Evolutionary conservation across 371 early-diverging fungal species (phyloP).

Genomic region (Cokeromyces recurvatus): DNA sequence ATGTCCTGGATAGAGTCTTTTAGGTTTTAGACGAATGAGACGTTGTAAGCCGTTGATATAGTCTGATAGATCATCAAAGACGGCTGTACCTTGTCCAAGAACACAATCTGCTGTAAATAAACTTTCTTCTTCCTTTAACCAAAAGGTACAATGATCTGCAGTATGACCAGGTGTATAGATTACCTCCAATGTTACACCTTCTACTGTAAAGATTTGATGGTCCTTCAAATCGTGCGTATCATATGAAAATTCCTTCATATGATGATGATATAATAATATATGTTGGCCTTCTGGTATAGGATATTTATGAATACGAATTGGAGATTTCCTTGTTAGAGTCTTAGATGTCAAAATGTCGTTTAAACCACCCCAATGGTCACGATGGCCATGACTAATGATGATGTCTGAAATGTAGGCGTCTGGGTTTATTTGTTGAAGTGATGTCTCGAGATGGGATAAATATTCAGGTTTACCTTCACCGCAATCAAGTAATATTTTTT

Average conservation of each 20-base stretch:
- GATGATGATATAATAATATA: constrained; percentile 7
- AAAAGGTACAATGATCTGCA: constrained; percentile 74
- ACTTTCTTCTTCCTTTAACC: constrained; percentile 64
- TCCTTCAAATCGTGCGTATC: constrained; percentile 38
- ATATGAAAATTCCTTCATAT: constrained; percentile 20
- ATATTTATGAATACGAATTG: constrained; percentile 34
- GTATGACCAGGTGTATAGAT: constrained; percentile 85
- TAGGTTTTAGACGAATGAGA: constrained; percentile 34
- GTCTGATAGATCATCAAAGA: constrained; percentile 68
- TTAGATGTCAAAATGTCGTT: constrained; percentile 37
- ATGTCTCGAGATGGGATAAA: constrained; percentile 39
- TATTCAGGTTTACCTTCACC: constrained; percentile 79
- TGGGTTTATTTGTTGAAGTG: constrained; percentile 39
- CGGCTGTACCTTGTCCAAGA: constrained; percentile 79
- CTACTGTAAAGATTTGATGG: constrained; percentile 51
- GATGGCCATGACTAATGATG: constrained; percentile 82
- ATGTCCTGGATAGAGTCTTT: constrained; percentile 66
- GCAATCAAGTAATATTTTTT: constrained; percentile 74
- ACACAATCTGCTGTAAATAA: constrained; percentile 83
- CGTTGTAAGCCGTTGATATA: constrained; percentile 63
- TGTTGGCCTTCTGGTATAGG: constrained; percentile 16
- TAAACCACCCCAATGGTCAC: constrained; percentile 77
- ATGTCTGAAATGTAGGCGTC: constrained; percentile 65
- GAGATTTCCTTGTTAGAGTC: constrained; percentile 8
- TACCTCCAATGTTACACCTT: constrained; percentile 59